Conservation (phyloP, 2,329 filamentous ascomycete species). For the Talaromyces islandicus region DNA sequence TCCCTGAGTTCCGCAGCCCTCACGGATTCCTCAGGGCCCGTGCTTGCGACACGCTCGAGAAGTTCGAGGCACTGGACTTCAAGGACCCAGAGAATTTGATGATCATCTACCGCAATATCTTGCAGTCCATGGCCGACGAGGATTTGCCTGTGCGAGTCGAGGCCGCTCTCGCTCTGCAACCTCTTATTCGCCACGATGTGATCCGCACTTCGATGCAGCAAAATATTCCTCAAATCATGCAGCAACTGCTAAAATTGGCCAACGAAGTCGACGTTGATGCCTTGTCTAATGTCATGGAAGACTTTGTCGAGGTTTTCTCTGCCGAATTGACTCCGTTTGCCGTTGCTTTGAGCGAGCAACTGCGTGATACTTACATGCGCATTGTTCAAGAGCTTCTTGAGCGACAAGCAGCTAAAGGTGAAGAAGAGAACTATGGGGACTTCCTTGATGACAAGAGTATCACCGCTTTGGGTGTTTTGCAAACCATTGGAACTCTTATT, state of each 20-base stretch:
- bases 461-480: conserved; percentile 87
- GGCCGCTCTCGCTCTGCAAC: conserved; percentile 87
- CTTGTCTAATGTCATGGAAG: conserved; percentile 97
- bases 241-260: conserved; percentile 90
- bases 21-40: conserved; percentile 90
- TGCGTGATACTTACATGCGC: conserved; percentile 90
- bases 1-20: conserved; percentile 90
- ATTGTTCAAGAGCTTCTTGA: conserved; percentile 90
- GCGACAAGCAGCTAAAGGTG: conserved; percentile 68
- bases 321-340: conserved; percentile 94
- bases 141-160: conserved; percentile 91
- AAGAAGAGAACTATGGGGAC: conserved; percentile 77
- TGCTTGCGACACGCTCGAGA: conserved; percentile 95
- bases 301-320: conserved; percentile 99
- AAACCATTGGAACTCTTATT: conserved; percentile 96
- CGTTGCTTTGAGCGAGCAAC: conserved; percentile 89
- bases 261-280: conserved; percentile 98
- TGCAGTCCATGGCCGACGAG: conserved; percentile 94
- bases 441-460: conserved; percentile 98
- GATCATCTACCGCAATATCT: conserved; percentile 91
- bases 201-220: conserved; percentile 95
- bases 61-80: conserved; percentile 96
- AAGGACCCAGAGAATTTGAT: conserved; percentile 93
- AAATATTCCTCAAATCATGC: conserved; percentile 98
- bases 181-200: conserved; percentile 88